phyloP scores from a whole-genome alignment of 345 rosid genomes.

The Ceriops tagal region DNA sequence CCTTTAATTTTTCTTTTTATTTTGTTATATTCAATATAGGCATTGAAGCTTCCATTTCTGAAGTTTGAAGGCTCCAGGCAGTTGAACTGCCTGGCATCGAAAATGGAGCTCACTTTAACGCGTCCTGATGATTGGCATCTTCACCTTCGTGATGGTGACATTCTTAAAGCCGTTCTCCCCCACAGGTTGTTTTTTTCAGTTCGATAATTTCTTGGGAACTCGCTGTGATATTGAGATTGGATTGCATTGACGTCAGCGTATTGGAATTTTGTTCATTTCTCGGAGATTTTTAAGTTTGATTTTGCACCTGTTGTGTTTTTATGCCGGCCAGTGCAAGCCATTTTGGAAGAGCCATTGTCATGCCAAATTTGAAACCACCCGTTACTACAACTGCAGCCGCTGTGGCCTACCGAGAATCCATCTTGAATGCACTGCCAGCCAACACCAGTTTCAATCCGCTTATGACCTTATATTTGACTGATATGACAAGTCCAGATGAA shows the following conservation, averaged over 20 bases:
- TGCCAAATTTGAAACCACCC: conserved; percentile 96
- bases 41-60: neutral
- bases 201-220: no score
- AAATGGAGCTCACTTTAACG: neutral
- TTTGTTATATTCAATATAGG: neutral
- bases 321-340: conserved; percentile 45
- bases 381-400: conserved; percentile 73
- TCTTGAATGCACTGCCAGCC: conserved; percentile 57
- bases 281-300: neutral
- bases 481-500: conserved; percentile 73
- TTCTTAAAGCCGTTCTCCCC: neutral
- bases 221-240: no score
- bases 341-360: conserved; percentile 83
- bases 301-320: conserved; percentile 7
- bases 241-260: no score
- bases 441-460: conserved; percentile 67
- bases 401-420: conserved; percentile 54
- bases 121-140: conserved; percentile 2
- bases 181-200: neutral
- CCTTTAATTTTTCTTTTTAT: no score
- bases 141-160: neutral
- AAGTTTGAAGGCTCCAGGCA: neutral
- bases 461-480: conserved; percentile 94
- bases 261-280: neutral
- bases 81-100: neutral